Evolutionary conservation across 495 filamentous ascomycete genomes (phyloP), one percentile per base, ranked within the genome.

Genomic region (Penicillium pulvis): DNA sequence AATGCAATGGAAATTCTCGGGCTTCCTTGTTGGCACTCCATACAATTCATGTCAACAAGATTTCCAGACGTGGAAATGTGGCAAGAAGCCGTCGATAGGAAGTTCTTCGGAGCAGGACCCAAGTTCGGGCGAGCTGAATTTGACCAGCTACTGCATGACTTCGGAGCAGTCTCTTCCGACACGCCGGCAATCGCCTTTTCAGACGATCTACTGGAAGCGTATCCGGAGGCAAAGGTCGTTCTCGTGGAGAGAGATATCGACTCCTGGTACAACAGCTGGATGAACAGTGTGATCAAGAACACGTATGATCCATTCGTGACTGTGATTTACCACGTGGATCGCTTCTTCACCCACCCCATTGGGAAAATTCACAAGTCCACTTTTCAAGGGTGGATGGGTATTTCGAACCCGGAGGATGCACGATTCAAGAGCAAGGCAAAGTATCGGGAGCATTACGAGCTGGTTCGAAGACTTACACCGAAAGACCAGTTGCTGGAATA

Each of bases 151-250:
- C 58, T 60, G 0, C 58, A 56, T 28, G 45, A 45, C 23, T 51
- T 24, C 33, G 52, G 53, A 1, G 58, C 58, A 9, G 45, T 60
- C 2, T 76, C 74, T 59, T 52, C 50, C 10, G 83, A 86, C 63
- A 75, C 76, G 62, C 83, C 83, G 0, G 79, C 79, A 23, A 71
- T 72, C n/a, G 68, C 72, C 17, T 85, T 85, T 59, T 74, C 77
- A 30, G 70, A 78, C 43, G 83, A 85, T 56, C 70, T 87, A 4
- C 79, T 82, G n/a, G 71, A 77, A 20, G 78, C 81, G 6, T 87
- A 87, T 56, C 82, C 84, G 0, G 76, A 85, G 8, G 83, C 84
- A 39, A 85, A 84, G 56, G 77, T 85, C 16, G 70, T 87, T 20
- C 68, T 87, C 14, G 81, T 79, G 1, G 72, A 67, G 1, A 73